A percentile compares a stretch with the other conserved stretches of the same genome.
Conservation (phyloP, 75 land plant genomes). For the Picea glauca region DNA sequence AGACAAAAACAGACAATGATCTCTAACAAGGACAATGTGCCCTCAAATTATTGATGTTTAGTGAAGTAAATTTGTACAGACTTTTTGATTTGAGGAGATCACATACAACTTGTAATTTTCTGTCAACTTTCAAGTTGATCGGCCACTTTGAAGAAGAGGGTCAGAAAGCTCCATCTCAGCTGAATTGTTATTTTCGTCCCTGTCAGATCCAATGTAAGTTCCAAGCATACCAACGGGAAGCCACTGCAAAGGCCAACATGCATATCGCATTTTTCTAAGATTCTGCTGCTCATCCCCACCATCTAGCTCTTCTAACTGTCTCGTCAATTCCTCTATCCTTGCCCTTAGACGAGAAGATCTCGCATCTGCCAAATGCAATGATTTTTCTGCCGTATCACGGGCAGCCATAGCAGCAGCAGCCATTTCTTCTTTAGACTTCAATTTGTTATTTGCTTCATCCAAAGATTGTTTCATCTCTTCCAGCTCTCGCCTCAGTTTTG, state of each 20-base stretch:
- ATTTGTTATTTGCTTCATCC: slow-evolving; percentile 70
- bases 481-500: slow-evolving; percentile 52
- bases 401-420: slow-evolving; percentile 93
- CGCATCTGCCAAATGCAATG: slow-evolving; percentile 74
- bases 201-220: slow-evolving; percentile 15
- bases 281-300: slow-evolving; percentile 30
- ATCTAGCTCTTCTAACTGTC: slow-evolving; percentile 73
- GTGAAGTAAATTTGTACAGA: not conserved
- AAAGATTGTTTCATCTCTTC: slow-evolving; percentile 53
- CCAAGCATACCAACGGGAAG: slow-evolving; percentile 45
- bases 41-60: not conserved
- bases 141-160: slow-evolving; percentile 34
- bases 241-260: slow-evolving; percentile 82
- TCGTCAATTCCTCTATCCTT: slow-evolving; percentile 78
- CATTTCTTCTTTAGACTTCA: slow-evolving; percentile 95
- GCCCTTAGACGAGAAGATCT: slow-evolving; percentile 81
- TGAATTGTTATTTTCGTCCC: slow-evolving; percentile 26
- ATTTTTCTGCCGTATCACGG: slow-evolving; percentile 89
- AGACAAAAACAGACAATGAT: not conserved
- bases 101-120: not conserved
- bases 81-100: not conserved
- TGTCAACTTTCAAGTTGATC: not conserved
- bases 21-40: not conserved
- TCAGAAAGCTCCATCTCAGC: slow-evolving; percentile 79
- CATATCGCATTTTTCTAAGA: slow-evolving; percentile 29